phyloP scores from a whole-genome alignment of 331 rosid genomes.

The Quercus lobata region DNA sequence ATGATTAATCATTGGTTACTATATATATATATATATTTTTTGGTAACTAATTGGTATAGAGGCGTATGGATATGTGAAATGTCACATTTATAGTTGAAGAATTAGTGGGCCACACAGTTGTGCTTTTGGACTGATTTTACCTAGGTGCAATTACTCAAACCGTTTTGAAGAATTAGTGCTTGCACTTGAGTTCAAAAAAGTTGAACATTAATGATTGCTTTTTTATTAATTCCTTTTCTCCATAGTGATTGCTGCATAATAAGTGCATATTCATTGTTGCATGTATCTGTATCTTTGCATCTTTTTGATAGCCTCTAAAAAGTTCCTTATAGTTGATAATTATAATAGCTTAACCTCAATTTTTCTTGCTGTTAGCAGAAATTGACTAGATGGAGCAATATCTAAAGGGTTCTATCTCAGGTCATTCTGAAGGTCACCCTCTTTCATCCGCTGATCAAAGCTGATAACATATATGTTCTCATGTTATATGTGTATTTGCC shows the following conservation, averaged over 20 bases:
- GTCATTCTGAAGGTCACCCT: slow-evolving; percentile 38
- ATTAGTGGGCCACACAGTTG: not conserved
- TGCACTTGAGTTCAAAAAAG: not conserved
- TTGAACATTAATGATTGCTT: not conserved
- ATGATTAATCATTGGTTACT: not conserved
- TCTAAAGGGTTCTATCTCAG: slow-evolving; percentile 31
- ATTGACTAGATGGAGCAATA: slow-evolving; percentile 53
- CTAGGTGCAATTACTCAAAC: not conserved
- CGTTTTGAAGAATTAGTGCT: not conserved
- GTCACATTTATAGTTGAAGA: not conserved
- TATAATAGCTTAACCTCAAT: slow-evolving; percentile 2
- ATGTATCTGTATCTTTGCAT: not conserved
- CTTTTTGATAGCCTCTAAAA: not conserved
- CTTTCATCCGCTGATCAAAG: slow-evolving; percentile 17
- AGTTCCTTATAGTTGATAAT: not conserved
- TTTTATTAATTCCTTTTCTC: not conserved
- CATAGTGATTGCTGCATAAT: not conserved
- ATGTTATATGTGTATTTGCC: not conserved
- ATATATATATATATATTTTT: slow-evolving; percentile 4
- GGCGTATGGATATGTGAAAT: not conserved
- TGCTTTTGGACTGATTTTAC: not conserved
- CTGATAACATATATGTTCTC: not conserved
- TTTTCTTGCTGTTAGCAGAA: slow-evolving; percentile 23
- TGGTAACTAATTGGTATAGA: not conserved
- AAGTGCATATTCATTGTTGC: not conserved